These are phyloP conservation scores for Sporothrix brunneoviolacea DNA, from an alignment of 2,329 filamentous ascomycete species.

Conservation along the genomic window DNA sequence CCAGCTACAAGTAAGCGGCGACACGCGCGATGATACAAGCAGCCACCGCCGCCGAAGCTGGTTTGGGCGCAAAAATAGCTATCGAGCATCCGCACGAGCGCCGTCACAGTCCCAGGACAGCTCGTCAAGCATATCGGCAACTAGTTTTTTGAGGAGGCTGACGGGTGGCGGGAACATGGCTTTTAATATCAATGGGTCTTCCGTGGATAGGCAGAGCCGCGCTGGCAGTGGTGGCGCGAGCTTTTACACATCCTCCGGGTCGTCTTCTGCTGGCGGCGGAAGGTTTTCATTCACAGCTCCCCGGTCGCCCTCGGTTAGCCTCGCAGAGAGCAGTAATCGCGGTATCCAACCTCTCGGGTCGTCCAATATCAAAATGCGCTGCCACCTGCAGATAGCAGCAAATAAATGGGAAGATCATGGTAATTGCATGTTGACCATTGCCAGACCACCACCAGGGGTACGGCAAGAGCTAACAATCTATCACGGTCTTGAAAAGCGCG, in stretches of 20 bases:
- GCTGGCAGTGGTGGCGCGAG: slow-evolving; percentile 48
- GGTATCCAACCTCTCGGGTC: slow-evolving; percentile 56
- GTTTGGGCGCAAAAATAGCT: slow-evolving; percentile 60
- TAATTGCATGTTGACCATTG: slow-evolving; percentile 74
- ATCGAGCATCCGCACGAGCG: slow-evolving; percentile 55
- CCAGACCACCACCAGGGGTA: slow-evolving; percentile 61
- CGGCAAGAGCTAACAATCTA: slow-evolving; percentile 52
- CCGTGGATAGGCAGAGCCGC: slow-evolving; percentile 50
- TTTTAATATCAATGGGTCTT: slow-evolving; percentile 79
- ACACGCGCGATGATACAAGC: slow-evolving; percentile 39
- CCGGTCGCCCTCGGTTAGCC: slow-evolving; percentile 52
- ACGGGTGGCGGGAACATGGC: slow-evolving; percentile 58
- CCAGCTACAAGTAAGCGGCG: slow-evolving; percentile 39
- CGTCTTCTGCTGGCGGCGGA: slow-evolving; percentile 42
- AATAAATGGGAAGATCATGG: slow-evolving; percentile 91
- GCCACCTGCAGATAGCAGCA: slow-evolving; percentile 70
- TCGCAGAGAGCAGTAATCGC: slow-evolving; percentile 41
- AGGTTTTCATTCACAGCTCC: slow-evolving; percentile 33
- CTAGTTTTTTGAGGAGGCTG: slow-evolving; percentile 73
- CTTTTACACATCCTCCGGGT: slow-evolving; percentile 50
- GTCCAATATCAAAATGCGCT: slow-evolving; percentile 75
- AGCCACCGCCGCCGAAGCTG: slow-evolving; percentile 46
- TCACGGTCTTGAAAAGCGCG: slow-evolving; percentile 72
- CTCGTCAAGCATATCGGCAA: slow-evolving; percentile 55
- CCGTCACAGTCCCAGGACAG: slow-evolving; percentile 66